A percentile compares a stretch with the other conserved stretches of the same genome.
Conservation (phyloP, 202 grass and related monocot species). For the Musa balbisiana region DNA sequence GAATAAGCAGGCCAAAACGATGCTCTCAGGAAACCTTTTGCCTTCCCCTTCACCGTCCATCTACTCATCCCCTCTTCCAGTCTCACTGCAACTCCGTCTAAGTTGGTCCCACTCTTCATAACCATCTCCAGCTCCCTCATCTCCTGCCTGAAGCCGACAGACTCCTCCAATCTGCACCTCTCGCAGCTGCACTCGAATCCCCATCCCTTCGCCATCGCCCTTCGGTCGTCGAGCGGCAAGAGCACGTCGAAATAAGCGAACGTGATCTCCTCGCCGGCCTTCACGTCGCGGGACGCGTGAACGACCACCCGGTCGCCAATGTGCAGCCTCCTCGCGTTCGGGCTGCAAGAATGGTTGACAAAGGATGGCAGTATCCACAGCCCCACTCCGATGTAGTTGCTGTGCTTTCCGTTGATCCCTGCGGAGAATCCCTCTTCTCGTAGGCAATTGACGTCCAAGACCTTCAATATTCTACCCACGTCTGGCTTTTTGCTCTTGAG, state of each 20-base stretch:
- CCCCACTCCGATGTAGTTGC: constrained; percentile 51
- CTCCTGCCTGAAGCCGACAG: constrained; percentile 32
- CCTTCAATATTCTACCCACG: constrained; percentile 55
- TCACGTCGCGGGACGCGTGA: constrained; percentile 75
- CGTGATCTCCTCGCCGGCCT: constrained; percentile 65
- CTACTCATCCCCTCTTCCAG: constrained; percentile 67
- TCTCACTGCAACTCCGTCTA: constrained; percentile 34
- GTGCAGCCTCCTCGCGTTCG: constrained; percentile 59
- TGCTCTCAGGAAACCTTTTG: constrained; percentile 59
- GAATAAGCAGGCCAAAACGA: constrained; percentile 64
- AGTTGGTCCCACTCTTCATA: constrained; percentile 31
- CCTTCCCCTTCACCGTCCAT: constrained; percentile 49
- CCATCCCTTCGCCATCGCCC: constrained; percentile 48
- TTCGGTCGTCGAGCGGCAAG: constrained; percentile 34
- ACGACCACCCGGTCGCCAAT: constrained; percentile 58
- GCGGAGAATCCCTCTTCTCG: constrained; percentile 47
- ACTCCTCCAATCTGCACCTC: constrained; percentile 53
- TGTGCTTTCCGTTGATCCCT: constrained; percentile 39
- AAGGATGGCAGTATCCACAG: constrained; percentile 84
- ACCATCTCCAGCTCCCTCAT: constrained; percentile 32
- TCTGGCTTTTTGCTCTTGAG: constrained; percentile 21
- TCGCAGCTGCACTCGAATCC: constrained; percentile 67
- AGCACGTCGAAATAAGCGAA: constrained; percentile 84
- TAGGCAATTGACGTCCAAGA: constrained; percentile 81
- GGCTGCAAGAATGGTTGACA: constrained; percentile 78